Evolutionary conservation across 192 early-diverging fungal genomes (phyloP), one percentile per base, ranked within the genome.

Genomic region (Umbelopsis sp.): DNA sequence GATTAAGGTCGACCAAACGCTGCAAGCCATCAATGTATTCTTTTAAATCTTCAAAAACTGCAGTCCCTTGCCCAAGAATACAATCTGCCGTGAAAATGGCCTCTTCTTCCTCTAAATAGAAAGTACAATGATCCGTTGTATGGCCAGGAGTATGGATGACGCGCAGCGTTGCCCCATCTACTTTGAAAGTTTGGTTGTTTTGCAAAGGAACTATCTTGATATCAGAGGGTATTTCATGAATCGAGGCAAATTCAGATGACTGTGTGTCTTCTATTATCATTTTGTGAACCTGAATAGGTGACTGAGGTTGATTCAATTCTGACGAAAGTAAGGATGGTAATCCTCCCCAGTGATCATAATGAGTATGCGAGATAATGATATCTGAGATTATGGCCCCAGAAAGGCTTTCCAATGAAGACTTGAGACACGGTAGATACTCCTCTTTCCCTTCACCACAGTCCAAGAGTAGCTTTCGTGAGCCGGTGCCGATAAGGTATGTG

Each of bases 401-500:
- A 0, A 78, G 77, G 16, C 78, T 65, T 21, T 84, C 80, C 3
- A 94, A 77, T 6, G 85, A 82, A 4, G 80, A 68, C 36, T 77
- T 77, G 4, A 96, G 81, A 14, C 89, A 66, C 0, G 74, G 70
- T 21, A 86, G 73, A 77, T 92, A 97, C 22, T 84, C 89, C 0
- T 91, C 84, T 20, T 89, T 77, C 24, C 95, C 95, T 45, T 93
- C 90, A 38, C 93, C 94, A 4, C 91, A 89, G 67, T 95, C 95
- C 0, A 97, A 72, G 4, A 97, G 82, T 4, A 93, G 68, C 49
- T 92, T 89, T 45, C 78, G 75, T 17, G 76, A 26, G 1, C 95
- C 95, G n/a, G 80, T 82, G 25, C 96, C 96, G 43, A 97, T 78
- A 11, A 97, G 36, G 70, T 95, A 97, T 0, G 91, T 95, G 76